phyloP scores from a whole-genome alignment of 495 filamentous ascomycete species.

The Cudoniella acicularis region DNA sequence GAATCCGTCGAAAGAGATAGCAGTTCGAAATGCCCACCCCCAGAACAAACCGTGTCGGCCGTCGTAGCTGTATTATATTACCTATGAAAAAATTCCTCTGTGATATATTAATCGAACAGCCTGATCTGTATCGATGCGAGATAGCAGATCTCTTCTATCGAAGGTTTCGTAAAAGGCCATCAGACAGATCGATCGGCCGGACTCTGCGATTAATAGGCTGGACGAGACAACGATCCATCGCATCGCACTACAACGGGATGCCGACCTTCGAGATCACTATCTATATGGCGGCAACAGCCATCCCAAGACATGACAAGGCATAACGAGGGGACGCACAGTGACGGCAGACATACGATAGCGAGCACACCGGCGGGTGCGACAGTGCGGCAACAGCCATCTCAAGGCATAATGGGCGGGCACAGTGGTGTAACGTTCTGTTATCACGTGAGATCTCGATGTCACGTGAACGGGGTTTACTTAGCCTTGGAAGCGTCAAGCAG shows the following conservation, averaged over 20 bases:
- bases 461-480: no score
- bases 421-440: no score
- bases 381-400: no score
- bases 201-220: constrained; percentile 13
- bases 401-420: no score
- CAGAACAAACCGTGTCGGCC: constrained; percentile 17
- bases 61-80: constrained; percentile 19
- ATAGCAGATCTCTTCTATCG: constrained; percentile 20
- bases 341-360: no score
- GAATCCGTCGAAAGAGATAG: constrained; percentile 22
- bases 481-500: no score
- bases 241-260: constrained; percentile 20
- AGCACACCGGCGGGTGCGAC: no score
- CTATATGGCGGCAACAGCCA: no score
- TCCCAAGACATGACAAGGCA: no score
- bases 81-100: constrained; percentile 16
- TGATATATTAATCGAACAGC: constrained; percentile 11
- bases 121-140: constrained; percentile 18
- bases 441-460: no score
- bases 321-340: no score
- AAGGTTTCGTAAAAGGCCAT: constrained; percentile 18
- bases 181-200: constrained; percentile 20
- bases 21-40: constrained; percentile 18
- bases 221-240: constrained; percentile 17
- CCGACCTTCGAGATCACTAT: constrained; percentile 21